Evolutionary conservation across 108 stramenopile genomes (phyloP), one percentile per base, ranked within the genome.

Genomic region (Craspedostauros australis): DNA sequence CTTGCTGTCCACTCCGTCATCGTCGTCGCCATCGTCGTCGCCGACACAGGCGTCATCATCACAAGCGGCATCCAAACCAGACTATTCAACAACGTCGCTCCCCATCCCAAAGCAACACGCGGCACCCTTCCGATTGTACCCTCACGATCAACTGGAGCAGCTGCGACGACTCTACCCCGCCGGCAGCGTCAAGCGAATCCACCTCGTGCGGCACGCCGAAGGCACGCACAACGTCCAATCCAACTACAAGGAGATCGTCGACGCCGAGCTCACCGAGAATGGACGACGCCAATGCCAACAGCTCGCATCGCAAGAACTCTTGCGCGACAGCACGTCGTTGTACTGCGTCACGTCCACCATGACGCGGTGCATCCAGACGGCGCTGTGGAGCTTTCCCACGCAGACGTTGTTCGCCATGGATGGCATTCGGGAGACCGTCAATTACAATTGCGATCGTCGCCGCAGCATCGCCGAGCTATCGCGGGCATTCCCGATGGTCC

Each of bases 171-270:
- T n/a, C n/a, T n/a, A n/a, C n/a, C n/a, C n/a, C n/a, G n/a, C n/a
- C n/a, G 32, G 59, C 39, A 46, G 55, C 26, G 56, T 73, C 32
- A 69, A 69, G 42, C 46, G 41, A 29, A 56, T 88, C 21, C 77
- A 82, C 44, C 52, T 82, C 39, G 54, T 84, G 23, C 64, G 82
- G 15, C 77, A 82, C 48, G 80, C 80, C 27, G 74, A 88, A 57
- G 87, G 87, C 6, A 54, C 66, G 7, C 87, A 88, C 66, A 88
- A 88, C 66, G 81, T 87, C 50, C 23, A 42, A 30, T 15, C 43
- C 11, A 47, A 68, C 25, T 66, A 78, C 40, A 23, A 73, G 12
- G 49, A 61, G 34, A 31, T 56, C 20, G 19, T 73, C 2, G 77
- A 79, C 62, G 77, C 77, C 39, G 67, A 75, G 21, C 45, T 84